Conservation (phyloP, 192 early-diverging fungal genomes). For the Kappamyces sp. region DNA sequence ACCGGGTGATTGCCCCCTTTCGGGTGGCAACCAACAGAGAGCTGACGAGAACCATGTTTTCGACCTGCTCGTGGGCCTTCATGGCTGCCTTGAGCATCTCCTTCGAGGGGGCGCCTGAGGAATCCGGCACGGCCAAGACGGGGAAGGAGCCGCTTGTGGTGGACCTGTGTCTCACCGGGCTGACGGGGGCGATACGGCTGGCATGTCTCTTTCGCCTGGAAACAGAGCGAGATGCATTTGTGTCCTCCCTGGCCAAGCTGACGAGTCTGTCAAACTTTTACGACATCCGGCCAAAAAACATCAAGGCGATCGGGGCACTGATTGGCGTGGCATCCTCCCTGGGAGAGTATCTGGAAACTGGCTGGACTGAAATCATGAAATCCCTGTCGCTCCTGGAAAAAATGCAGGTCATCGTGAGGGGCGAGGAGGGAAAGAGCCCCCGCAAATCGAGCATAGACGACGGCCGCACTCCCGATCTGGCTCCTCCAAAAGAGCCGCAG, state of each 20-base stretch:
- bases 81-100: constrained; percentile 51
- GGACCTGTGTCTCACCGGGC: constrained; percentile 69
- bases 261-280: constrained; percentile 77
- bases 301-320: constrained; percentile 82
- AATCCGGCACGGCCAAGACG: constrained; percentile 20
- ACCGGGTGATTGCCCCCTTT: constrained; percentile 27
- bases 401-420: constrained; percentile 67
- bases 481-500: neutral
- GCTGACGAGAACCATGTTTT: constrained; percentile 51
- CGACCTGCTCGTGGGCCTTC: constrained; percentile 46
- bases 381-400: constrained; percentile 83
- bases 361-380: constrained; percentile 80
- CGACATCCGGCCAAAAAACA: constrained; percentile 86
- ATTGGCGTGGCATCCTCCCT: constrained; percentile 62
- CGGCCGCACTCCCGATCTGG: constrained; percentile 16
- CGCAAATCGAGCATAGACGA: constrained; percentile 13
- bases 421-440: constrained; percentile 14
- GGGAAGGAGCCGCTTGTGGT: constrained; percentile 41
- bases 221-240: constrained; percentile 85
- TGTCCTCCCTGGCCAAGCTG: constrained; percentile 82
- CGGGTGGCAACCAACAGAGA: constrained; percentile 36
- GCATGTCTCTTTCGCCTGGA: constrained; percentile 81
- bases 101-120: constrained; percentile 42
- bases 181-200: constrained; percentile 74
- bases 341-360: constrained; percentile 47